A percentile compares a stretch with the other conserved stretches of the same genome.
These are phyloP conservation scores for Acer yangbiense DNA, from an alignment of 345 rosid genomes.

Conservation along the genomic window DNA sequence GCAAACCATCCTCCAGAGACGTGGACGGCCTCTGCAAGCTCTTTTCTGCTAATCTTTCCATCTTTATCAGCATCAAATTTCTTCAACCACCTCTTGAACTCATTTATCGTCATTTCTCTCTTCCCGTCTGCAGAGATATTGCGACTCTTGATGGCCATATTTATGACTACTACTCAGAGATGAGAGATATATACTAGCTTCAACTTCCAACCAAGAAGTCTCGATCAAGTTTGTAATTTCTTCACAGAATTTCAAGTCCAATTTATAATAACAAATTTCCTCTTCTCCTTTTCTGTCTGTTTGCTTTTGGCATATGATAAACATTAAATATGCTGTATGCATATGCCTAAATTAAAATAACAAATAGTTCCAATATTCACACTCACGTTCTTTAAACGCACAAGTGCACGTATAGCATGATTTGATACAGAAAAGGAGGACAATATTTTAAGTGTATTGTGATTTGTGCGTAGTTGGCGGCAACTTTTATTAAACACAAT, in stretches of 20 bases:
- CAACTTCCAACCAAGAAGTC: neutral
- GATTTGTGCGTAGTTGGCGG: neutral
- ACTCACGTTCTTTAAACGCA: too few relatives aligned
- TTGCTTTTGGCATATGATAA: neutral
- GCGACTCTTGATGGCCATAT: neutral
- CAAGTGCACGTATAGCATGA: neutral
- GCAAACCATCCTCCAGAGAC: constrained; percentile 1
- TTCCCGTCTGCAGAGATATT: neutral
- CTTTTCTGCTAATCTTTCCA: constrained; percentile 8
- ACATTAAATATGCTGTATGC: too few relatives aligned
- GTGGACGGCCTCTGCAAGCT: constrained; percentile 10
- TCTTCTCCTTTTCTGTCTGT: neutral
- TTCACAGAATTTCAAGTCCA: neutral
- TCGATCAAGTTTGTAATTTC: neutral
- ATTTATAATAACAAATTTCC: neutral
- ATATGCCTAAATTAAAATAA: neutral
- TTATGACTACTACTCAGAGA: neutral
- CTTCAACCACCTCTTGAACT: constrained; percentile 18
- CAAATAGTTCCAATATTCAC: neutral
- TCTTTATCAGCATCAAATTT: constrained; percentile 10
- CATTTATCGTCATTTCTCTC: constrained; percentile 2
- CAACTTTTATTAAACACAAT: too few relatives aligned
- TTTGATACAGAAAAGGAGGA: neutral
- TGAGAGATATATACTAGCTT: too few relatives aligned
- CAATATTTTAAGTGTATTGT: neutral